Evolutionary conservation across 2,329 filamentous ascomycete species (phyloP).

Genomic region (Pyrenophora seminiperda): DNA sequence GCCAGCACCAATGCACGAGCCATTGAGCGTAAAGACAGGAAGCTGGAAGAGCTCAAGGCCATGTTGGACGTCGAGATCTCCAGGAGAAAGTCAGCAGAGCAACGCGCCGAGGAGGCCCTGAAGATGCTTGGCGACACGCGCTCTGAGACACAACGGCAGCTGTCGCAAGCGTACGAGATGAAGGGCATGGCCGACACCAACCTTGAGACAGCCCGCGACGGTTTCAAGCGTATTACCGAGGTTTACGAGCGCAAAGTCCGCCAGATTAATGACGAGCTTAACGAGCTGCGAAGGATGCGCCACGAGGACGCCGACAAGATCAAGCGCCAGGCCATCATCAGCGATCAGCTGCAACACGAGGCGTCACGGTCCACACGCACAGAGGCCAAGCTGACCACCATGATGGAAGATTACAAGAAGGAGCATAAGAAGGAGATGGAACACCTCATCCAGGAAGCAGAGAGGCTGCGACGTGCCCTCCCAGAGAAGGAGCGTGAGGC

Average conservation of each 20-base stretch:
- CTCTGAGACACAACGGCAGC: constrained; percentile 64
- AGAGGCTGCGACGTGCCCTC: constrained; percentile 60
- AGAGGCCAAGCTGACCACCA: constrained; percentile 64
- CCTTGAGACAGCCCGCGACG: constrained; percentile 70
- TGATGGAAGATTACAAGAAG: constrained; percentile 68
- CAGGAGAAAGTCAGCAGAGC: constrained; percentile 63
- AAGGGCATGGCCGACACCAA: constrained; percentile 62
- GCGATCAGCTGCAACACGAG: constrained; percentile 74
- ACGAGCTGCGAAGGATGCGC: constrained; percentile 37
- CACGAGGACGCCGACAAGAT: constrained; percentile 43
- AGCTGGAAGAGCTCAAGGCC: constrained; percentile 70
- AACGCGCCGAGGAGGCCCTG: constrained; percentile 66
- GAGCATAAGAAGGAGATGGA: constrained; percentile 66
- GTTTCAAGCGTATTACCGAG: constrained; percentile 71
- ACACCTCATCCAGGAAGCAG: constrained; percentile 64
- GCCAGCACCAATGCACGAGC: constrained; percentile 73
- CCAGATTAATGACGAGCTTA: constrained; percentile 59
- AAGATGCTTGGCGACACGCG: constrained; percentile 66
- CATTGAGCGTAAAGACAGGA: constrained; percentile 73
- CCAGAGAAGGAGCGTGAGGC: constrained; percentile 65
- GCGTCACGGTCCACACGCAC: constrained; percentile 64
- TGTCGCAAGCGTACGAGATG: constrained; percentile 61
- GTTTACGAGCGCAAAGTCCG: constrained; percentile 49
- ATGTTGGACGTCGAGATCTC: constrained; percentile 68
- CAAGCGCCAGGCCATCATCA: constrained; percentile 67